Evolutionary conservation across 306 rosid genomes (phyloP).

Genomic region (Rosa chinensis): DNA sequence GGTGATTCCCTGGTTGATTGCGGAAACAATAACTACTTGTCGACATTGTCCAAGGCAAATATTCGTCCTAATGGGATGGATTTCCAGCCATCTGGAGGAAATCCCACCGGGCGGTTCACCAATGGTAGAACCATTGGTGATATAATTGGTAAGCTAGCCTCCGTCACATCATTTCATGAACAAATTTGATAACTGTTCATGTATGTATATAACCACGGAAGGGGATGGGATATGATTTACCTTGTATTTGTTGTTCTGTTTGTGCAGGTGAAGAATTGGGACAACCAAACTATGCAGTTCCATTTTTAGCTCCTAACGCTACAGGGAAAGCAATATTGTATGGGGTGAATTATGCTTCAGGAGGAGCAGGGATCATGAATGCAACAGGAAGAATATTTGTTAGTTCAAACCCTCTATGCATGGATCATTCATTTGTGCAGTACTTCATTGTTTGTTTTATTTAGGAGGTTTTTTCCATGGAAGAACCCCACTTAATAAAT

Average conservation of each 20-base stretch:
- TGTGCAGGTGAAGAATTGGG: slow-evolving; percentile 85
- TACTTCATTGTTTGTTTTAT: not conserved
- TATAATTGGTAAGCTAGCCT: slow-evolving; percentile 52
- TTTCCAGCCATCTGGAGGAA: slow-evolving; percentile 69
- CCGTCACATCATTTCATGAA: not conserved
- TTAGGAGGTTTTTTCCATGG: not conserved
- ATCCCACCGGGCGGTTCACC: slow-evolving; percentile 87
- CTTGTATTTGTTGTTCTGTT: not conserved
- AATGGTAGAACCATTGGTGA: slow-evolving; percentile 97
- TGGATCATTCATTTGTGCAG: not conserved
- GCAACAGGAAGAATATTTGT: slow-evolving; percentile 99
- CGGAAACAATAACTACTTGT: slow-evolving; percentile 78
- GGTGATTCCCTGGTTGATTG: slow-evolving; percentile 97
- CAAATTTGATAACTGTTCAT: not conserved
- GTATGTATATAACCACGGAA: not conserved
- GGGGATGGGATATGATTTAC: not conserved
- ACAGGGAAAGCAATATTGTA: slow-evolving; percentile 55
- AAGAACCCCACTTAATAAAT: not conserved
- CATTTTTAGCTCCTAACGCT: slow-evolving; percentile 80
- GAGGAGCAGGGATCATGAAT: slow-evolving; percentile 91
- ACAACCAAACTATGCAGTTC: slow-evolving; percentile 61
- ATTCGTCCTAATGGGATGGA: slow-evolving; percentile 84
- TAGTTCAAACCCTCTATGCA: slow-evolving; percentile 15
- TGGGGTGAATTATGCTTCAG: slow-evolving; percentile 97
- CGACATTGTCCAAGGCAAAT: slow-evolving; percentile 83